These are phyloP conservation scores for Saccharomycopsis sp. DNA, from an alignment of 805 yeast species.

Conservation along the genomic window DNA sequence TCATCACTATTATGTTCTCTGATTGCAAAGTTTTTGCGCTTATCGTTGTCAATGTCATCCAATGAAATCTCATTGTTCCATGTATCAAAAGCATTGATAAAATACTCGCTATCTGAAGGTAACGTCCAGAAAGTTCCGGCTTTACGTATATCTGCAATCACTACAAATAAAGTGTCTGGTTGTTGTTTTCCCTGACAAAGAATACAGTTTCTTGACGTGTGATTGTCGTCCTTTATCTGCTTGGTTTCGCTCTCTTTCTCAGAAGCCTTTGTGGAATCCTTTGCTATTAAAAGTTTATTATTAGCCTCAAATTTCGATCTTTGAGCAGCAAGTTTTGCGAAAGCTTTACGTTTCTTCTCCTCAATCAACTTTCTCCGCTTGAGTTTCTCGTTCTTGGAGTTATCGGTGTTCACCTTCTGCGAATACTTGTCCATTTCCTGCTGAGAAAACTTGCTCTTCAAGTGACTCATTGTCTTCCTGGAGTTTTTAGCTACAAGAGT, in stretches of 20 bases:
- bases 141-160: constrained; percentile 51
- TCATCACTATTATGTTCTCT: too few species aligned
- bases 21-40: background rate
- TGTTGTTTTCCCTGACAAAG: constrained; percentile 31
- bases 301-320: constrained; percentile 14
- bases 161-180: constrained; percentile 63
- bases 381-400: too few species aligned
- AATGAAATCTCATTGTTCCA: constrained; percentile 21
- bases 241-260: constrained; percentile 4
- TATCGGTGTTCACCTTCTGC: too few species aligned
- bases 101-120: constrained; percentile 48
- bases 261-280: background rate
- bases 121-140: constrained; percentile 53
- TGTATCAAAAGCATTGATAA: constrained; percentile 26
- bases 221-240: constrained; percentile 10
- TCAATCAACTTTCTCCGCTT: constrained; percentile 10
- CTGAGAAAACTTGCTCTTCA: background rate
- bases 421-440: background rate
- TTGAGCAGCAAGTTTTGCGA: constrained; percentile 17
- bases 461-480: background rate
- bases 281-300: background rate
- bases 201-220: constrained; percentile 21
- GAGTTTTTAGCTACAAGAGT: background rate
- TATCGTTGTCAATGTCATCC: constrained; percentile 1
- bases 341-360: constrained; percentile 13